phyloP scores from a whole-genome alignment of 2,329 filamentous ascomycete genomes.

The Zymoseptoria passerinii region DNA sequence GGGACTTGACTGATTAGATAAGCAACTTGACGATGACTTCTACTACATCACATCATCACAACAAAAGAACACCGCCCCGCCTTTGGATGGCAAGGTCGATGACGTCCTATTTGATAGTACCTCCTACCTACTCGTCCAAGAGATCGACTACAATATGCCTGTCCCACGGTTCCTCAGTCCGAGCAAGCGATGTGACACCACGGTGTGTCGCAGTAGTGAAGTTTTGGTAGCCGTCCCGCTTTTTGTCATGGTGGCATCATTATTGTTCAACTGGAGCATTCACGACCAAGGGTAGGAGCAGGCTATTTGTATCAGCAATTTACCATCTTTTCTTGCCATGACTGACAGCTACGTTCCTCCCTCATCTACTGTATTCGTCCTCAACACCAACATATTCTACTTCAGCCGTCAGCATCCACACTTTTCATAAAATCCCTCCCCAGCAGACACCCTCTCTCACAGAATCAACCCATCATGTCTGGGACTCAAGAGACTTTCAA shows the following conservation, averaged over 20 bases:
- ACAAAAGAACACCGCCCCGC: too few species aligned
- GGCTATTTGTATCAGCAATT: background rate
- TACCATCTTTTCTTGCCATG: background rate
- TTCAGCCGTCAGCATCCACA: constrained; percentile 1
- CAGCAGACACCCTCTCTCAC: background rate
- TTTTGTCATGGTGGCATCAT: background rate
- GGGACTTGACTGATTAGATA: too few species aligned
- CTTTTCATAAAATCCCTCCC: background rate
- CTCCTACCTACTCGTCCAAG: too few species aligned
- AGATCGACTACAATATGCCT: too few species aligned
- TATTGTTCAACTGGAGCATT: background rate
- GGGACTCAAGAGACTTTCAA: constrained; percentile 38
- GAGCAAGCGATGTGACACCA: background rate
- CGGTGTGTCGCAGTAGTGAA: background rate
- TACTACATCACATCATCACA: background rate
- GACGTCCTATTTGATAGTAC: background rate
- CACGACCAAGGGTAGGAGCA: background rate
- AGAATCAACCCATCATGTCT: constrained; percentile 21
- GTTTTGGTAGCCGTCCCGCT: background rate
- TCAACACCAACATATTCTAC: background rate
- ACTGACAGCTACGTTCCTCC: background rate
- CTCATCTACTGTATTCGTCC: background rate
- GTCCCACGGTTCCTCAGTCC: too few species aligned
- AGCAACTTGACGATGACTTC: too few species aligned
- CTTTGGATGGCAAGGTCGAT: background rate